Base-by-base conservation (phyloP, 1,139 yeast genomes). In the Yamadazyma blattariae region DNA sequence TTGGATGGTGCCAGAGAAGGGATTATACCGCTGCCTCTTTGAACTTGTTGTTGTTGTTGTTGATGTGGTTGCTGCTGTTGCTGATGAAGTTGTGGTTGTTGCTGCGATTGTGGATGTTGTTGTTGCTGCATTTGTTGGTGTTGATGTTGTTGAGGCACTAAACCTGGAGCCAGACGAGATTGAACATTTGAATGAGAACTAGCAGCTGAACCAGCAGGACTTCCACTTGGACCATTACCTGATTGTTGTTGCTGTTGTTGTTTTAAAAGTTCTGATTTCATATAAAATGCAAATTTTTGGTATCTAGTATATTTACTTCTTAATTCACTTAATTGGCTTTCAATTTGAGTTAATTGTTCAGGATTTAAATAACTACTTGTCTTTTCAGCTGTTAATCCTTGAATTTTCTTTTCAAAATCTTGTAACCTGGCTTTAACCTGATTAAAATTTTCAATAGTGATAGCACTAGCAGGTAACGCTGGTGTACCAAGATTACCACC, bases 381-480 rank as follows among this genome's bases (percentile, higher is more conserved):
- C 36, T 56, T 55, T 14, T 57, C 52, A 24, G 55, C 61, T 32
- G 54, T 56, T 11, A 60, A 44, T 20, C 44, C 50, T 33, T 58
- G 55, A 17, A 59, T 51, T 41, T 69, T 74, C 25, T 69, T 61
- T 33, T 70, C 71, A 37, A 74, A 66, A 33, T 70, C 77, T 30
- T 54, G 58, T 22, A 69, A 51, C 25, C 64, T 52, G 7, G 57
- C 56, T 33, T 64, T 61, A n/a, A 68, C 67, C 34, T 61, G 66
- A 37, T 67, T 66, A 50, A 64, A 69, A 29, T 63, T 58, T 39
- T 69, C 74, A 11, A 64, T 52, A 0, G 74, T 64, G 5, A 65
- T 67, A 3, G 61, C 56, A 35, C 47, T 55, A 9, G 55, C 47
- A 11, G 65, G 69, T 59, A 57, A 43, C 8, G 48, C 26, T 2